Evolutionary conservation across 2,329 filamentous ascomycete species (phyloP).

Genomic region (Arthrinium phaeospermum): DNA sequence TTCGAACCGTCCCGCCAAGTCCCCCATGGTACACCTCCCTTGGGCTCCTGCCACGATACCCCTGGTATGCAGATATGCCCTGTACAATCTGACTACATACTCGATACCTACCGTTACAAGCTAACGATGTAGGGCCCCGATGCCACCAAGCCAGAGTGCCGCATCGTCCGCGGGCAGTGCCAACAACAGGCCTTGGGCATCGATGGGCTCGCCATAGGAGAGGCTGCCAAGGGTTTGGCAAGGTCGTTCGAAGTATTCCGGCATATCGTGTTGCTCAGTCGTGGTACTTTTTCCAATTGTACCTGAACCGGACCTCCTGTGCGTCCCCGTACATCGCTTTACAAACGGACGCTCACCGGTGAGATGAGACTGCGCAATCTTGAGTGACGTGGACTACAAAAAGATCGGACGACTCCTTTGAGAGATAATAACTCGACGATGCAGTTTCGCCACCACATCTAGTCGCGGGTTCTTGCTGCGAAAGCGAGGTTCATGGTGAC

Average conservation of each 20-base stretch:
- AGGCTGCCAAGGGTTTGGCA: background rate
- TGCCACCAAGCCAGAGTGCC: background rate
- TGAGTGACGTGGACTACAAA: background rate
- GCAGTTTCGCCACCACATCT: background rate
- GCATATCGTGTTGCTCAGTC: background rate
- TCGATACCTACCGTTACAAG: background rate
- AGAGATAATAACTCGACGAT: background rate
- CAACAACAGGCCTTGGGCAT: background rate
- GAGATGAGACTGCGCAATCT: slow-evolving; percentile 16
- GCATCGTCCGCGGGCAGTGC: background rate
- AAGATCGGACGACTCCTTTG: slow-evolving; percentile 3
- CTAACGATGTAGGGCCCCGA: slow-evolving; percentile 7
- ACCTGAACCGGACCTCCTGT: background rate
- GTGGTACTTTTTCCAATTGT: background rate
- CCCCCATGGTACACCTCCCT: background rate
- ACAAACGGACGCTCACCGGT: slow-evolving; percentile 7
- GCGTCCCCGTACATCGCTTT: background rate
- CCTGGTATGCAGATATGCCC: background rate
- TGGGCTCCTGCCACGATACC: background rate
- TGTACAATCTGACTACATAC: background rate
- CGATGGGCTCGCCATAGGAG: background rate
- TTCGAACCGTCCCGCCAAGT: background rate
- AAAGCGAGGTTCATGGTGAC: background rate
- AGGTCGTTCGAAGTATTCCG: background rate
- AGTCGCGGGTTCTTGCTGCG: background rate